These are phyloP conservation scores for Volutella citrinella DNA, from an alignment of 2,329 filamentous ascomycete genomes.

Conservation along the genomic window DNA sequence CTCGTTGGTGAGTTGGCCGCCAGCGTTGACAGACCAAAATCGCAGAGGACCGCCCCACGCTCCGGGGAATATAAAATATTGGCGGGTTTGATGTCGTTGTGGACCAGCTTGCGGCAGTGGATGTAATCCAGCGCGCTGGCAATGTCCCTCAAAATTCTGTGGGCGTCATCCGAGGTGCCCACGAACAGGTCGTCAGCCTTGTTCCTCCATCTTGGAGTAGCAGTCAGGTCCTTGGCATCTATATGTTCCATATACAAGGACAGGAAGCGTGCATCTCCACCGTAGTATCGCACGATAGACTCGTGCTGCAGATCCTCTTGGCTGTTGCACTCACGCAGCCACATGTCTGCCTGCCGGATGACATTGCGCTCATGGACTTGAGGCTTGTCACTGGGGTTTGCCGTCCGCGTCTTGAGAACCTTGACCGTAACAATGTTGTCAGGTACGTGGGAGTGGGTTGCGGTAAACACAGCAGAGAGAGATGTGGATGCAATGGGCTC, in stretches of 20 bases:
- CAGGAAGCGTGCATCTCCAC: slow-evolving; percentile 57
- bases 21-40: slow-evolving; percentile 55
- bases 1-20: slow-evolving; percentile 43
- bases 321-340: slow-evolving; percentile 55
- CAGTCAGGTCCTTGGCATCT: slow-evolving; percentile 52
- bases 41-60: slow-evolving; percentile 57
- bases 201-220: slow-evolving; percentile 48
- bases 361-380: slow-evolving; percentile 52
- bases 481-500: slow-evolving; percentile 55
- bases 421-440: slow-evolving; percentile 58
- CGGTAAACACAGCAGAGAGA: slow-evolving; percentile 55
- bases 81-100: slow-evolving; percentile 62
- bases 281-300: slow-evolving; percentile 57
- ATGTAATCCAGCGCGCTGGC: slow-evolving; percentile 54
- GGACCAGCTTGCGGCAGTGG: slow-evolving; percentile 50
- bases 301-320: slow-evolving; percentile 54
- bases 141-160: slow-evolving; percentile 53
- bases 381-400: slow-evolving; percentile 40
- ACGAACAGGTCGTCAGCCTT: slow-evolving; percentile 46
- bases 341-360: slow-evolving; percentile 58
- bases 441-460: slow-evolving; percentile 49
- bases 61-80: slow-evolving; percentile 60
- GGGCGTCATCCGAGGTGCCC: slow-evolving; percentile 47
- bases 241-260: slow-evolving; percentile 62
- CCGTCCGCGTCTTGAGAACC: slow-evolving; percentile 53